Base-by-base conservation (phyloP, 495 filamentous ascomycete genomes). In the Penicillium subrubescens region DNA sequence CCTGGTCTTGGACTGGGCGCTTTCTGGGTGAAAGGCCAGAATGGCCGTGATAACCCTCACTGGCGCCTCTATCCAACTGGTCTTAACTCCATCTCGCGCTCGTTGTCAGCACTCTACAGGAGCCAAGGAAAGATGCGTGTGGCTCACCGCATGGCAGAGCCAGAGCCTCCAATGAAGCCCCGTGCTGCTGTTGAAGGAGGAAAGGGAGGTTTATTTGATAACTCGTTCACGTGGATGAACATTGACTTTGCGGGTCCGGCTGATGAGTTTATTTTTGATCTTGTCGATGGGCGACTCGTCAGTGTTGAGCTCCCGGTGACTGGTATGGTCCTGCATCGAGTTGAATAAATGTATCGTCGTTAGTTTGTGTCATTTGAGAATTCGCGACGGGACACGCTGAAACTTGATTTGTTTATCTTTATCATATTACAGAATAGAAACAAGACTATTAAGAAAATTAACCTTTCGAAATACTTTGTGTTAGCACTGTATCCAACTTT, bases 161-260 rank as follows among this genome's bases (percentile, higher is more conserved):
- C 53, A 0, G 55, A 23, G 10, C 29, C n/a, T 12, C 53, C 53
- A 10, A 17, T 65, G 1, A 41, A 59, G 6, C 55, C 64, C 39
- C 59, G 64, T 43, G 64, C 60, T 39, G 64, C 43, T 21, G 55
- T 66, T n/a, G 64, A 66, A 31, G 64, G 64, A 37, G 64, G 59
- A 2, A 46, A 62, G 8, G 64, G 64, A 8, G 64, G 64, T 0
- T 50, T 62, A 48, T 66, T 66, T 34, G 64, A 66, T 50, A 43
- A 66, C 17, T 66, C 64, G 0, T 63, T 66, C 35, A 46, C 51
- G 6, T 66, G 64, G 64, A 62, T 62, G 60, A 41, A 59, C 37
- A n/a, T 66, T 39, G 64, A 66, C 21, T 54, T 56, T 10, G 8
- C 31, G 21, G 53, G 53, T 6, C 29, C 31, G 11, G 34, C 17